These are phyloP conservation scores for Kodamaea derodonti DNA, from an alignment of 1,139 yeast genomes.

Conservation along the genomic window DNA sequence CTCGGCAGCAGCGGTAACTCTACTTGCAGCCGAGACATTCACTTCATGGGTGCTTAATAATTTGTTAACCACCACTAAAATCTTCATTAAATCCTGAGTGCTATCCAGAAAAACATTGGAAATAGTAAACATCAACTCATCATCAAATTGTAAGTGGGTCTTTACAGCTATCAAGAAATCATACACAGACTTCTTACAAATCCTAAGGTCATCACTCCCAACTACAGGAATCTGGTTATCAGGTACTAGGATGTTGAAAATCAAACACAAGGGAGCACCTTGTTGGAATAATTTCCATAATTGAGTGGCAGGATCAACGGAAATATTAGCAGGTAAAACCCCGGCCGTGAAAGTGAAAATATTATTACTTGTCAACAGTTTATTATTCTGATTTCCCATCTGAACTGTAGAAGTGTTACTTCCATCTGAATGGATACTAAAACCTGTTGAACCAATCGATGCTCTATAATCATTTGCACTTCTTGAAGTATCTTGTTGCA, in stretches of 20 bases:
- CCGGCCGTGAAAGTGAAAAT: conserved; percentile 70
- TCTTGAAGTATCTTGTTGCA: conserved; percentile 11
- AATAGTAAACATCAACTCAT: conserved; percentile 77
- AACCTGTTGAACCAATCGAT: conserved; percentile 24
- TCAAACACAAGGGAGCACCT: conserved; percentile 86
- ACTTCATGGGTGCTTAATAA: conserved; percentile 47
- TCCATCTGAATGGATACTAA: conserved; percentile 22
- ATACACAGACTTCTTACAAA: conserved; percentile 86
- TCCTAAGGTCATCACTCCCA: conserved; percentile 72
- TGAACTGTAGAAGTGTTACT: conserved; percentile 10
- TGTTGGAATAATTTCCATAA: conserved; percentile 85
- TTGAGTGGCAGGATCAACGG: conserved; percentile 90
- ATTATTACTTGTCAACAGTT: conserved; percentile 21
- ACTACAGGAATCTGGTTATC: conserved; percentile 45
- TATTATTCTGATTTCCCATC: conserved; percentile 6
- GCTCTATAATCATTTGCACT: conserved; percentile 23
- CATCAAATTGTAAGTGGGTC: conserved; percentile 67
- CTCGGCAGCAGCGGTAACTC: background rate
- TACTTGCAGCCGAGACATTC: conserved; percentile 2
- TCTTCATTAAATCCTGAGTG: conserved; percentile 72
- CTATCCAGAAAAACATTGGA: conserved; percentile 84
- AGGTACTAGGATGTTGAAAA: conserved; percentile 59
- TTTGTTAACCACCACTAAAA: conserved; percentile 64
- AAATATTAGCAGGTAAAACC: conserved; percentile 64
- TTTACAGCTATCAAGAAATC: conserved; percentile 89